A percentile compares a stretch with the other conserved stretches of the same genome.
phyloP scores from a whole-genome alignment of 116 monocot species.

The Zostera marina region DNA sequence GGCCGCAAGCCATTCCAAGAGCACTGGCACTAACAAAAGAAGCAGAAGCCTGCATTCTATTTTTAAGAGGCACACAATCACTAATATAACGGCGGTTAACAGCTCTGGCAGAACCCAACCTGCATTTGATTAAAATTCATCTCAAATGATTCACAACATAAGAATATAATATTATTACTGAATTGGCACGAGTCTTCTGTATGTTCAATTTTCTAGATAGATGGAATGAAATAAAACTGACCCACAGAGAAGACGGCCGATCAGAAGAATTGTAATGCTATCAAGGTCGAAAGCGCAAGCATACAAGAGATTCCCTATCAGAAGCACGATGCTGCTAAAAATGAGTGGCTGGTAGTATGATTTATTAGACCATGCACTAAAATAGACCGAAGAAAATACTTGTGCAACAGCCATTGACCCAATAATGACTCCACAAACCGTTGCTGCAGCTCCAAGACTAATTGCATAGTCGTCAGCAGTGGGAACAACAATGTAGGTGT shows the following conservation, averaged over 20 bases:
- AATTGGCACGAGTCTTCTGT: not conserved
- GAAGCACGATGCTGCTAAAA: constrained; percentile 77
- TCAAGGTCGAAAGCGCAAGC: constrained; percentile 66
- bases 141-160: not conserved
- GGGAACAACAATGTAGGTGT: constrained; percentile 88
- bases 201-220: too few relatives aligned
- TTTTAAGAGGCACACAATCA: constrained; percentile 81
- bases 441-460: constrained; percentile 86
- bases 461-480: constrained; percentile 84
- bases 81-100: constrained; percentile 86
- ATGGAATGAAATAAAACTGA: constrained; percentile 14
- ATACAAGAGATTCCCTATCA: constrained; percentile 70
- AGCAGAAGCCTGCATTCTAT: constrained; percentile 82
- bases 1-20: constrained; percentile 95
- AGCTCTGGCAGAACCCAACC: constrained; percentile 88
- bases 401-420: constrained; percentile 95
- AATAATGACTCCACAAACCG: constrained; percentile 82
- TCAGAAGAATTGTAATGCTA: constrained; percentile 45
- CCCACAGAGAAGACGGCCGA: constrained; percentile 86
- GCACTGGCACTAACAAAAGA: constrained; percentile 94
- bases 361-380: constrained; percentile 90
- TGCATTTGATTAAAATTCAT: constrained; percentile 12
- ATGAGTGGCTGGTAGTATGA: constrained; percentile 73
- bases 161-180: not conserved
- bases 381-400: constrained; percentile 84